Evolutionary conservation across 257 asterid species (phyloP).

Genomic region (Plantago major): DNA sequence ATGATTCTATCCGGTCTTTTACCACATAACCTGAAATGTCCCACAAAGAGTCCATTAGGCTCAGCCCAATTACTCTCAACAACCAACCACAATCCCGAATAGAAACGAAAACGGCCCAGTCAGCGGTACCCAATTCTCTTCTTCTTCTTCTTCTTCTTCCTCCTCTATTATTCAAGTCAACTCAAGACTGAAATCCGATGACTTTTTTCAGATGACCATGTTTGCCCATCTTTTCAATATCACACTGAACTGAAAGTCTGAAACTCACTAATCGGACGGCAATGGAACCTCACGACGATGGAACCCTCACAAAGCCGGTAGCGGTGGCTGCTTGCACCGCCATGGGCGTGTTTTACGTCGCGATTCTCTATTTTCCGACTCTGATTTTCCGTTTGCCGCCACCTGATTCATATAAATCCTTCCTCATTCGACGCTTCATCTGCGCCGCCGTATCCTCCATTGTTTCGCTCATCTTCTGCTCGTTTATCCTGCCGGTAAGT

Average conservation of each 20-base stretch:
- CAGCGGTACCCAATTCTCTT: background rate
- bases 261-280: slow-evolving; percentile 23
- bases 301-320: slow-evolving; percentile 36
- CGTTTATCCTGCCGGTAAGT: slow-evolving; percentile 68
- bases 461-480: slow-evolving; percentile 52
- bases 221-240: background rate
- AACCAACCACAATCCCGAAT: background rate
- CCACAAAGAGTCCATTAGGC: background rate
- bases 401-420: slow-evolving; percentile 59
- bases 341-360: slow-evolving; percentile 77
- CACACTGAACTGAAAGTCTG: background rate
- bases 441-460: slow-evolving; percentile 77
- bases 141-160: background rate
- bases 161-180: slow-evolving; percentile 26
- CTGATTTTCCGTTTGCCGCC: slow-evolving; percentile 75
- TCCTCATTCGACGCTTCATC: slow-evolving; percentile 67
- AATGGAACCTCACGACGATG: slow-evolving; percentile 36
- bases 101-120: slow-evolving; percentile 20
- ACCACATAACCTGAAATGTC: too few species aligned
- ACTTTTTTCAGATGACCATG: slow-evolving; percentile 15
- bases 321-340: slow-evolving; percentile 58
- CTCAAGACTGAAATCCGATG: background rate
- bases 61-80: background rate
- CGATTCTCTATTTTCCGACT: slow-evolving; percentile 72
- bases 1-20: too few species aligned